Percentiles rank a stretch among this genome's conserved stretches.
Conservation (phyloP, 2,329 filamentous ascomycete genomes). For the Aspergillus unguis region DNA sequence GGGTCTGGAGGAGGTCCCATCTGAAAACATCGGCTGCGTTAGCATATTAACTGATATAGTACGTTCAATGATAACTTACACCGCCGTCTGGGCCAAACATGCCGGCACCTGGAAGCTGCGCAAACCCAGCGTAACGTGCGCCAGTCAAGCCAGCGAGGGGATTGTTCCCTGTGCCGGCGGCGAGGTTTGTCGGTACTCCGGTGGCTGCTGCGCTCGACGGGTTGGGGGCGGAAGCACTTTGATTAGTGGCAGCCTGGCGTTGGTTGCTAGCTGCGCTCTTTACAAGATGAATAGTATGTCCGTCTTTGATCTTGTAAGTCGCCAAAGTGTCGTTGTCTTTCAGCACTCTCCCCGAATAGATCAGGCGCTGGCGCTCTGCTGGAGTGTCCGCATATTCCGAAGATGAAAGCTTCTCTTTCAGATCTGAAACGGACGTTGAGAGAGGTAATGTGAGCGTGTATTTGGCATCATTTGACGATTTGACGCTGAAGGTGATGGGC, state of each 20-base stretch:
- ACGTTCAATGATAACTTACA: conserved; percentile 54
- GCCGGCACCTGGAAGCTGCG: conserved; percentile 79
- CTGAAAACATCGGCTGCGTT: conserved; percentile 44
- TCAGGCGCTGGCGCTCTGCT: conserved; percentile 83
- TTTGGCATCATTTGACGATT: conserved; percentile 87
- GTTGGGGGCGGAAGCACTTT: conserved; percentile 39
- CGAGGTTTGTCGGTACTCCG: conserved; percentile 49
- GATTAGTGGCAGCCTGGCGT: conserved; percentile 54
- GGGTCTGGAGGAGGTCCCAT: conserved; percentile 85
- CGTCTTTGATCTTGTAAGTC: conserved; percentile 90
- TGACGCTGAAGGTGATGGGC: conserved; percentile 93
- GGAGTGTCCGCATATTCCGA: conserved; percentile 83
- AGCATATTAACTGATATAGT: conserved; percentile 10
- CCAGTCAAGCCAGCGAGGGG: conserved; percentile 87
- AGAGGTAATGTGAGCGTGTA: conserved; percentile 77
- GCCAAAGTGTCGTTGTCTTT: conserved; percentile 87
- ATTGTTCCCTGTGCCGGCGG: conserved; percentile 67
- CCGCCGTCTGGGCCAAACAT: conserved; percentile 93
- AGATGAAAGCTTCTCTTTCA: conserved; percentile 83
- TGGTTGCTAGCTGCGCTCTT: conserved; percentile 91
- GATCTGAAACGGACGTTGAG: conserved; percentile 72
- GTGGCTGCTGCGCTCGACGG: conserved; percentile 31
- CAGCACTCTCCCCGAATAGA: conserved; percentile 95
- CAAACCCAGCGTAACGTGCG: conserved; percentile 87
- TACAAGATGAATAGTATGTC: conserved; percentile 93